Conservation (phyloP, 129 eudicot species). For the Tagetes erecta region DNA sequence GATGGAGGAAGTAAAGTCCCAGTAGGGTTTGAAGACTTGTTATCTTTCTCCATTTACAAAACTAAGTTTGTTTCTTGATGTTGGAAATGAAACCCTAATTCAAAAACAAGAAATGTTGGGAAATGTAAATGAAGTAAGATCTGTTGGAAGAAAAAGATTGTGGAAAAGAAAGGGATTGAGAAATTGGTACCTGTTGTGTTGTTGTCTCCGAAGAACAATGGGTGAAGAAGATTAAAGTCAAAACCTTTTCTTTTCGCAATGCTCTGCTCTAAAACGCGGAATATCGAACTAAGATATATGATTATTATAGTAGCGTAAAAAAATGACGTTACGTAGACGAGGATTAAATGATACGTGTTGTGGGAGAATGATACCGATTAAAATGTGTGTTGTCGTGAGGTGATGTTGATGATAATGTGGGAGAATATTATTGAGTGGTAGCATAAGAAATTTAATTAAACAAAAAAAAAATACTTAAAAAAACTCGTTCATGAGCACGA, state of each 20-base stretch:
- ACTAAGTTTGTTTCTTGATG: neutral
- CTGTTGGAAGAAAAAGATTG: neutral
- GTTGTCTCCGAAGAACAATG: neutral
- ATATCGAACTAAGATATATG: neutral
- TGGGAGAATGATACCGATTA: no score
- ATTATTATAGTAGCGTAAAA: neutral
- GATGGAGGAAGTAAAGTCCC: constrained; percentile 62
- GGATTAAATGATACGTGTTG: no score
- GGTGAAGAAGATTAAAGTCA: neutral
- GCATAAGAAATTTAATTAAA: no score
- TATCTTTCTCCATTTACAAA: constrained; percentile 55
- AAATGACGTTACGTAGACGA: no score
- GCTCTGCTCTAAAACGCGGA: neutral
- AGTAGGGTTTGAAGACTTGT: constrained; percentile 41
- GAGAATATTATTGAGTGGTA: no score
- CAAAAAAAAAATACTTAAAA: no score
- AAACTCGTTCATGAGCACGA: no score
- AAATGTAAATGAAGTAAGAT: neutral
- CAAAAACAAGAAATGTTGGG: neutral
- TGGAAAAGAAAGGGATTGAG: neutral
- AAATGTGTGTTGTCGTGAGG: no score
- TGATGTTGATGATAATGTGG: no score
- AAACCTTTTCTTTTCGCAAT: no score
- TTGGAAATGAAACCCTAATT: neutral
- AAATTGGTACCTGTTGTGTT: neutral